phyloP scores from a whole-genome alignment of 345 rosid species.

The Citrus sinensis region DNA sequence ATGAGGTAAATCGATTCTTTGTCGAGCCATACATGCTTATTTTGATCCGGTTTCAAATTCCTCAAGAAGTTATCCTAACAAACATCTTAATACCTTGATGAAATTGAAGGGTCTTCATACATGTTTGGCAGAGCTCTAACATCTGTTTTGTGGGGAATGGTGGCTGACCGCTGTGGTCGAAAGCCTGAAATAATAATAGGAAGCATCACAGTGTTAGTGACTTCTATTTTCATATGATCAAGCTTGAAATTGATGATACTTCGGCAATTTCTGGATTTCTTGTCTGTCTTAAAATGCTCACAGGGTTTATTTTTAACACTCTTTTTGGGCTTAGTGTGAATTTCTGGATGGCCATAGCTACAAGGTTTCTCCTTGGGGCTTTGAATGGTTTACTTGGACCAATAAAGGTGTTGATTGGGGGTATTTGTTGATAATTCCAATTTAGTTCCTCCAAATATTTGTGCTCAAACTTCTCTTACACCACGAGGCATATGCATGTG shows the following conservation, averaged over 20 bases:
- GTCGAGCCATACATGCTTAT: no score
- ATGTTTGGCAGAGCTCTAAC: conserved; percentile 90
- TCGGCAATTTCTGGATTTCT: not conserved
- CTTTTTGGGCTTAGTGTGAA: conserved; percentile 79
- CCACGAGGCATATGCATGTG: no score
- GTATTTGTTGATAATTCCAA: no score
- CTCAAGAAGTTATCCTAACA: conserved; percentile 5
- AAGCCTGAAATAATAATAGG: conserved; percentile 80
- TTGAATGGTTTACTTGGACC: no score
- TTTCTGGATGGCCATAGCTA: conserved; percentile 83
- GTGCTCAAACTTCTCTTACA: no score
- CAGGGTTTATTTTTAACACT: conserved; percentile 82
- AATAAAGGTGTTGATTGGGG: no score
- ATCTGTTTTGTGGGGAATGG: conserved; percentile 75
- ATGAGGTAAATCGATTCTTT: no score
- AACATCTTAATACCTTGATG: conserved; percentile 9
- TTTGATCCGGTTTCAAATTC: not conserved
- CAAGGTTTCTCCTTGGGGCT: conserved; percentile 36
- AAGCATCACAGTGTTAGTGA: conserved; percentile 62
- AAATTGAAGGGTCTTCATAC: conserved; percentile 60
- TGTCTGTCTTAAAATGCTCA: not conserved
- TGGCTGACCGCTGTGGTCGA: conserved; percentile 89
- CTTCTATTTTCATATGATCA: not conserved
- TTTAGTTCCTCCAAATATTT: no score
- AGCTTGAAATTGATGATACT: not conserved